Evolutionary conservation across 768 basidiomycete genomes (phyloP), one percentile per base, ranked within the genome.

Genomic region (Cubamyces sp.): DNA sequence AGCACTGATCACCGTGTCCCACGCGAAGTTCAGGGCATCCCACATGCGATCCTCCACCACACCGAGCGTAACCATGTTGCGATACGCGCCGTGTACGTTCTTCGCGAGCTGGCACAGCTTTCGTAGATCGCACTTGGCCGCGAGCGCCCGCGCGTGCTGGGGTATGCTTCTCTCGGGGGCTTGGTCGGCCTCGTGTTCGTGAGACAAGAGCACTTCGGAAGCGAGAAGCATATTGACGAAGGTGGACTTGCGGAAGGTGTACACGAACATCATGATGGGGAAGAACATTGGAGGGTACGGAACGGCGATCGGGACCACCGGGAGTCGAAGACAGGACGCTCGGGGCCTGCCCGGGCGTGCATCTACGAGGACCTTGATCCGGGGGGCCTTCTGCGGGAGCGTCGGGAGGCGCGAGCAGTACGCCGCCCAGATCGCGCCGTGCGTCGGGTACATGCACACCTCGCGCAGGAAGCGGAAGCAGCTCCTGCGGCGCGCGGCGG

Each of bases 371-470:
- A 48, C 72, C 54, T 66, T 72, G 5, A 69, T 66, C 34, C 65
- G 66, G 0, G 76, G 63, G 39, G 65, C 50, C 5, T 75, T 67
- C 12, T 76, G 64, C 0, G 84, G 81, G 23, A 88, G 75, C 30
- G 77, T 72, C 3, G 87, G 84, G 5, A 91, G 78, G 40, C 80
- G 77, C 23, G 88, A 75, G 69, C 88, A 92, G 67, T 88, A 78
- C 0, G 87, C 78, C 7, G 85, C 86, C 56, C 91, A 79, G 50
- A 91, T 76, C 34, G 88, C 71, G 39, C 82, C 82, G 74, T 92
- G 91, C 12, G 84, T 79, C 3, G 91, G 86, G 63, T 81, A 85
- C n/a, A 67, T 25, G 26, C 26, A 42, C 26, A 64, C 62, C 40
- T 40, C 48, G 34, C 64, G 61, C 18, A 64, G 62, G 34, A 37